Percentiles rank a stretch among this genome's conserved stretches.
Evolutionary conservation across 2,329 filamentous ascomycete genomes (phyloP).

Genomic region (Talaromyces piceae): DNA sequence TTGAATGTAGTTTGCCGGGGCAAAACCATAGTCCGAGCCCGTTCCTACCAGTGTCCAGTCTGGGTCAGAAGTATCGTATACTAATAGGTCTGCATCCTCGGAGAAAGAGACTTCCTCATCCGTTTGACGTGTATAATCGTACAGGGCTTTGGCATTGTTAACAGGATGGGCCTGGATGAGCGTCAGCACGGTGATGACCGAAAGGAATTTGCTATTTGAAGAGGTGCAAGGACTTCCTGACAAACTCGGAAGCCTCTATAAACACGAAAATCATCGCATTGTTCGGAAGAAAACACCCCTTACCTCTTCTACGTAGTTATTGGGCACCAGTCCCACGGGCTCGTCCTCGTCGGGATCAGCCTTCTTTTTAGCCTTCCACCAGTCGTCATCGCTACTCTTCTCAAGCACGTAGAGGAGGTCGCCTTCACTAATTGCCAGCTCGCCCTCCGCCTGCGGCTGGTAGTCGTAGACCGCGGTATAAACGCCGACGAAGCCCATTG

Average conservation of each 20-base stretch:
- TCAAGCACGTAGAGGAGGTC: conserved; percentile 85
- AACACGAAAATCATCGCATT: background rate
- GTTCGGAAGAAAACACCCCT: conserved; percentile 26
- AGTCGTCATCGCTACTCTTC: conserved; percentile 70
- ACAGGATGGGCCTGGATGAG: conserved; percentile 53
- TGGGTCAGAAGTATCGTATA: conserved; percentile 85
- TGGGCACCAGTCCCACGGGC: conserved; percentile 80
- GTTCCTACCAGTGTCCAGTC: conserved; percentile 93
- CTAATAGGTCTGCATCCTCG: conserved; percentile 73
- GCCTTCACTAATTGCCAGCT: conserved; percentile 76
- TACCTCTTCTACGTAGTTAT: conserved; percentile 93
- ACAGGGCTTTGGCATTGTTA: conserved; percentile 79
- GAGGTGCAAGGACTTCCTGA: too few species aligned
- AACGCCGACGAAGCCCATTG: conserved; percentile 86
- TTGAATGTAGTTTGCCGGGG: conserved; percentile 93
- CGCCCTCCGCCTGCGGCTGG: conserved; percentile 73
- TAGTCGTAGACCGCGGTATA: conserved; percentile 93
- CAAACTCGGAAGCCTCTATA: background rate
- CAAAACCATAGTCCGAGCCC: conserved; percentile 84
- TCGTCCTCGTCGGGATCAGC: conserved; percentile 82
- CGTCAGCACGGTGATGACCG: too few species aligned
- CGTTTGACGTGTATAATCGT: conserved; percentile 93
- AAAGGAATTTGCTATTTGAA: too few species aligned
- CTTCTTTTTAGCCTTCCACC: conserved; percentile 96
- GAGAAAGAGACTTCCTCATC: conserved; percentile 96